A percentile compares a stretch with the other conserved stretches of the same genome.
Conservation (phyloP, 75 land plant species). For the Cunninghamia lanceolata region DNA sequence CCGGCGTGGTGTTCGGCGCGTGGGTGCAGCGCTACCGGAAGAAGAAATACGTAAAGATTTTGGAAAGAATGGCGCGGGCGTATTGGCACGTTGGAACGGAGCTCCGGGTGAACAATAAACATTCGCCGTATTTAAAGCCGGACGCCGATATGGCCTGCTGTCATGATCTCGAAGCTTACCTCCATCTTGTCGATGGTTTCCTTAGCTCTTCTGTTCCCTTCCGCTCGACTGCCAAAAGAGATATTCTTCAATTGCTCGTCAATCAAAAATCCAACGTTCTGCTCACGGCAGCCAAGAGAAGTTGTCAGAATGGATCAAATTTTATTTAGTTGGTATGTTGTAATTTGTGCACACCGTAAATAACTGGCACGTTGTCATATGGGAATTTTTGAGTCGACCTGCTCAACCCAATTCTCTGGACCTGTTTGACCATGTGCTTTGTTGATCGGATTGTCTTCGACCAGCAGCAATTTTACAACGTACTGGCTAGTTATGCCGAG, state of each 20-base stretch:
- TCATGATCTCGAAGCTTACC: conserved; percentile 76
- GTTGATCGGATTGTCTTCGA: no score
- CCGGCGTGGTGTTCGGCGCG: conserved; percentile 40
- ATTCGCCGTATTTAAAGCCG: conserved; percentile 60
- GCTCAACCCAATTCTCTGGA: no score
- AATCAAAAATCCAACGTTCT: conserved; percentile 20
- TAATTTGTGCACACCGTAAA: no score
- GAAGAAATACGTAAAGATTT: background rate
- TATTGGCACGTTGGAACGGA: conserved; percentile 75
- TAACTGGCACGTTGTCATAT: no score
- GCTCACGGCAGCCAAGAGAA: background rate
- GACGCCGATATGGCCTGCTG: conserved; percentile 58
- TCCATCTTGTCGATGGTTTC: conserved; percentile 75
- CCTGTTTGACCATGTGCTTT: no score
- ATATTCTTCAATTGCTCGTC: conserved; percentile 12
- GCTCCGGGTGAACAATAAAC: conserved; percentile 47
- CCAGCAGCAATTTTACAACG: no score
- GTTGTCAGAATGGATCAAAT: background rate
- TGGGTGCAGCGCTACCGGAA: background rate
- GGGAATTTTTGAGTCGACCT: no score
- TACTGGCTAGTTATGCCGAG: no score
- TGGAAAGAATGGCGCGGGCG: conserved; percentile 28
- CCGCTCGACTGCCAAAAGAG: conserved; percentile 16
- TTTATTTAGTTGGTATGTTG: no score
- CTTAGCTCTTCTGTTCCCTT: conserved; percentile 48